Conservation (phyloP, 345 rosid species). For the Ceriops tagal region DNA sequence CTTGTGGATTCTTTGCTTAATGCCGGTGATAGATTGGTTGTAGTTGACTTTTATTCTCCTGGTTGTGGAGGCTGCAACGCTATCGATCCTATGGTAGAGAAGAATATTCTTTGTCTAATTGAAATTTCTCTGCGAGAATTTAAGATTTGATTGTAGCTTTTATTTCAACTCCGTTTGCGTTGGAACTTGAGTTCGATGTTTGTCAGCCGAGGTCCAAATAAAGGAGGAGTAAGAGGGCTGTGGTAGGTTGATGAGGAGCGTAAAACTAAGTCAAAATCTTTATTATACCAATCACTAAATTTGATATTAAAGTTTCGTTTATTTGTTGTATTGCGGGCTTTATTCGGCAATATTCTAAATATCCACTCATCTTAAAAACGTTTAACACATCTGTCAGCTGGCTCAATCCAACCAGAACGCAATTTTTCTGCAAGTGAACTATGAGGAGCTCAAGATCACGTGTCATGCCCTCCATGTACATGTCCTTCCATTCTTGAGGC, state of each 20-base stretch:
- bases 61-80: slow-evolving; percentile 82
- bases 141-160: too few species aligned
- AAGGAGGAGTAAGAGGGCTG: too few species aligned
- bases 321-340: background rate
- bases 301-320: background rate
- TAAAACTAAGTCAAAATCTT: background rate
- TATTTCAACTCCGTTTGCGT: background rate
- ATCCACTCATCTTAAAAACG: background rate
- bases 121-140: background rate
- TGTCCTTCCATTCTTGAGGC: slow-evolving; percentile 76
- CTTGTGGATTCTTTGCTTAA: slow-evolving; percentile 49
- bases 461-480: slow-evolving; percentile 58
- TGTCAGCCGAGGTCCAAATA: too few species aligned
- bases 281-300: too few species aligned
- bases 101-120: background rate
- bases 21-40: slow-evolving; percentile 60
- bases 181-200: too few species aligned
- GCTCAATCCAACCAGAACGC: slow-evolving; percentile 66
- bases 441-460: slow-evolving; percentile 59
- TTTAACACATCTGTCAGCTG: slow-evolving; percentile 62
- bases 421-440: slow-evolving; percentile 63
- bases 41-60: slow-evolving; percentile 73
- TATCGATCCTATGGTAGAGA: slow-evolving; percentile 72
- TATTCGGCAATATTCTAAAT: background rate
- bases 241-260: background rate